Base-by-base conservation (phyloP, 306 rosid genomes). In the Psophocarpus tetragonolobus region DNA sequence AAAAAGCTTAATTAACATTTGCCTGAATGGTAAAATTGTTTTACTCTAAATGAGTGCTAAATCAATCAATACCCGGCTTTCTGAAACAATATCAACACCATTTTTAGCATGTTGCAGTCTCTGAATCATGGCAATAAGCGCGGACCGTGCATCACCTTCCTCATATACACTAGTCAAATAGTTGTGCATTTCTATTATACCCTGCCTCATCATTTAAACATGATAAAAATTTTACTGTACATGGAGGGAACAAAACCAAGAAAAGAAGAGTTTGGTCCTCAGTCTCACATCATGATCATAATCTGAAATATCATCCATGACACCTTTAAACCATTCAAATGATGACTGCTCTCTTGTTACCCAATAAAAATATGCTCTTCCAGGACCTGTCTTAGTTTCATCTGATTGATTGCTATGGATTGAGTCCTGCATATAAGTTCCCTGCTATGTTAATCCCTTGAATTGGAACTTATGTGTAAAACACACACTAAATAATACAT, bases 261-360 rank as follows among this genome's bases (percentile, higher is more conserved):
- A 69, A 47, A 38, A 18, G 20, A 44, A 23, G 24, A 33, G 47
- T 42, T 80, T 20, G 53, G 71, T 17, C 48, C 30, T 54, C 11
- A 73, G 83, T 84, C 95, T 69, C 74, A 94, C 98, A 82, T 90
- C 78, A 0, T 58, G 85, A 36, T 94, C 98, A 68, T 90, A 82
- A 44, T 92, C 97, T 62, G 97, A 88, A 65, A 95, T 82, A 36
- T 92, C 98, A 76, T 95, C 92, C 98, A 95, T 92, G 81, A 95
- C 97, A 21, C 98, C 98, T 87, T 95, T 95, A 66, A 95, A 95
- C 98, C 97, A 95, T 63, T 95, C 98, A 82, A 92, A 94, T 33
- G 98, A 94, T 77, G 89, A 88, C 45, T 94, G 98, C 48, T 94
- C 98, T 74, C 98, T 90, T 60, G 97, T 95, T 35, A 95, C 87